A percentile compares a stretch with the other conserved stretches of the same genome.
phyloP scores from a whole-genome alignment of 2,329 filamentous ascomycete genomes.

The Rasamsonia emersonii region DNA sequence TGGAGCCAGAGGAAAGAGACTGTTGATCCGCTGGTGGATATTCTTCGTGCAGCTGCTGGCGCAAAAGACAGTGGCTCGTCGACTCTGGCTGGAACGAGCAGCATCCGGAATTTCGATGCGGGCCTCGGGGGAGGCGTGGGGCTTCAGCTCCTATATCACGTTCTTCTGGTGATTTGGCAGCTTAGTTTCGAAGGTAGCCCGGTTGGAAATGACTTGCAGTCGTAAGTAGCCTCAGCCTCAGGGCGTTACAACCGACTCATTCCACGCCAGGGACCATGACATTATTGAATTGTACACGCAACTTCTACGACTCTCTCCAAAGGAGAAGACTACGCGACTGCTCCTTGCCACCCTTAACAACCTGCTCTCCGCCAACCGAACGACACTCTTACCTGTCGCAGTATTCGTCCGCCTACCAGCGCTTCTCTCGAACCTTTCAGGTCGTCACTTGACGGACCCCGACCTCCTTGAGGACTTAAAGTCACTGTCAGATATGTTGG shows the following conservation, averaged over 20 bases:
- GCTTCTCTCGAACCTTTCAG: conserved; percentile 50
- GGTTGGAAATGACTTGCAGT: conserved; percentile 72
- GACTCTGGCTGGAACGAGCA: conserved; percentile 46
- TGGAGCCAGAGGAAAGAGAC: conserved; percentile 89
- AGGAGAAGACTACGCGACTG: conserved; percentile 94
- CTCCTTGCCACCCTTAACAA: conserved; percentile 84
- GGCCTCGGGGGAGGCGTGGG: conserved; percentile 68
- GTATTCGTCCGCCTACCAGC: conserved; percentile 73
- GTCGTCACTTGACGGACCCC: conserved; percentile 41
- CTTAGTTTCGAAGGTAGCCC: conserved; percentile 74
- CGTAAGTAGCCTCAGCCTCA: conserved; percentile 48
- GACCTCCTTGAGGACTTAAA: conserved; percentile 43
- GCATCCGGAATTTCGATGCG: conserved; percentile 56
- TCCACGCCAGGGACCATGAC: conserved; percentile 68
- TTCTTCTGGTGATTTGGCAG: conserved; percentile 91
- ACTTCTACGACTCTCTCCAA: conserved; percentile 82
- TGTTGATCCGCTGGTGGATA: conserved; percentile 68
- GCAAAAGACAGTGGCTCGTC: conserved; percentile 58
- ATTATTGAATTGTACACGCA: conserved; percentile 88
- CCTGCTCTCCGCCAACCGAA: conserved; percentile 66
- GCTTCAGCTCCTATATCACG: conserved; percentile 86
- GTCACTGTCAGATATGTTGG: conserved; percentile 56
- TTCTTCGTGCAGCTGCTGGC: conserved; percentile 68
- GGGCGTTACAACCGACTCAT: conserved; percentile 5
- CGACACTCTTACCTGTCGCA: conserved; percentile 65